Evolutionary conservation across 148 eudicot species (phyloP), one percentile per base, ranked within the genome.

Genomic region (Vaccinium myrtillus): DNA sequence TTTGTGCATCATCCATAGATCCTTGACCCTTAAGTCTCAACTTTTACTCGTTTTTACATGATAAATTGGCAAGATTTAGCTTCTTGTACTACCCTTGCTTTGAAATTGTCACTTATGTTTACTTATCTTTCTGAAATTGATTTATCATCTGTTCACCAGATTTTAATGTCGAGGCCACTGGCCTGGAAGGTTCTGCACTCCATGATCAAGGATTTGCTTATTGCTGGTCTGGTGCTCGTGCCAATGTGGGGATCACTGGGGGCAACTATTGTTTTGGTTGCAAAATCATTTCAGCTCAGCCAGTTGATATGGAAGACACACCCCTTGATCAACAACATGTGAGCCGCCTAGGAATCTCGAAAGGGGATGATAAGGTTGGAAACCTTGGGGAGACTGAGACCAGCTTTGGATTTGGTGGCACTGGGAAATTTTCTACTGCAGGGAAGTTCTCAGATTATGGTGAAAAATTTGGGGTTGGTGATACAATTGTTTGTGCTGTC

Each of bases 181-280:
- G 95, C 18, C 87, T 89, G 30, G 76, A 74, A 53, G 94, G 93
- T 61, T 88, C 88, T 18, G 92, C 90, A 25, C 89, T 92, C 50
- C 85, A 82, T 69, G 90, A 91, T 71, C 77, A 90, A 30, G 94
- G 93, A 49, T 94, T 92, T 85, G 91, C 94, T 70, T 91, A 94
- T 75, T 92, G 95, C 79, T 94, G 97, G 97, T 91, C 97, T 81
- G 97, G 97, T 85, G 94, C 94, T 43, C 95, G 94, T 53, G 97
- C 90, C 27, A 92, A 87, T 69, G 78, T 92, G 8, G 95, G 97
- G 61, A 90, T 94, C 25, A 86, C 53, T 3, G 84, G 90, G 78
- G 97, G 95, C n/a, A 94, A 87, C 85, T 94, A 90, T 84, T 94
- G 87, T 85, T 92, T 94, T 78, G 91, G 95, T 61, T 94, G 92